These are phyloP conservation scores for Oidiodendron maius DNA, from an alignment of 495 filamentous ascomycete genomes.

Conservation along the genomic window DNA sequence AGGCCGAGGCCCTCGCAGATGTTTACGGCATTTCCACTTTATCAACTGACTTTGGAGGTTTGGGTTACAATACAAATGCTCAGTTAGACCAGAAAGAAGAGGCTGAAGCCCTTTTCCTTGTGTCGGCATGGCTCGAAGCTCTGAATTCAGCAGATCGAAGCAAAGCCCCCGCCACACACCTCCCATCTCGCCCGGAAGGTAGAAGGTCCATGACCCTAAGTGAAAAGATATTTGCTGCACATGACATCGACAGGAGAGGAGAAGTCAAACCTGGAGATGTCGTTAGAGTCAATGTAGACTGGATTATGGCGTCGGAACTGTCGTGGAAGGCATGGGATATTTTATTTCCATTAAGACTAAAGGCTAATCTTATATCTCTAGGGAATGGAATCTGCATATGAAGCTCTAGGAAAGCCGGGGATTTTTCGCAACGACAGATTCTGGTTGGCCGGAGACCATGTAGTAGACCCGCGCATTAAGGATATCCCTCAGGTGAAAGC, in stretches of 20 bases:
- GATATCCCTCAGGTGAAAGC: constrained; percentile 27
- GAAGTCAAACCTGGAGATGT: constrained; percentile 31
- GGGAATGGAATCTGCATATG: constrained; percentile 35
- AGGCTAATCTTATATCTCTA: constrained; percentile 4
- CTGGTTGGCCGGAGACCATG: constrained; percentile 42
- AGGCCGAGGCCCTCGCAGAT: constrained; percentile 3
- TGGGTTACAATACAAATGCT: not conserved
- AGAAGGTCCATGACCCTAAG: constrained; percentile 34
- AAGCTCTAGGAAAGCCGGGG: constrained; percentile 27
- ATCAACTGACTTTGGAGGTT: constrained; percentile 2
- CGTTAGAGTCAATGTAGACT: constrained; percentile 36
- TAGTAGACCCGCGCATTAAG: constrained; percentile 36
- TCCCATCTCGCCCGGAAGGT: constrained; percentile 16
- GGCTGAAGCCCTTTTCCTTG: constrained; percentile 14
- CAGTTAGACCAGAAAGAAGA: not conserved
- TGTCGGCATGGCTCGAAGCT: constrained; percentile 30
- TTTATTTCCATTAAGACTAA: not conserved
- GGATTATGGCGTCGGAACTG: constrained; percentile 35
- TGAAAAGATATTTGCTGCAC: constrained; percentile 37
- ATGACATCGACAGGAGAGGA: constrained; percentile 29
- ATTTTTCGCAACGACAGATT: constrained; percentile 43
- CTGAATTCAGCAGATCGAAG: constrained; percentile 32
- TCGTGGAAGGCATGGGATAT: constrained; percentile 31
- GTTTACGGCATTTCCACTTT: not conserved
- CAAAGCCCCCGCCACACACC: constrained; percentile 8